phyloP scores from a whole-genome alignment of 2,329 filamentous ascomycete genomes.

The Rhynchosporium graminicola region DNA sequence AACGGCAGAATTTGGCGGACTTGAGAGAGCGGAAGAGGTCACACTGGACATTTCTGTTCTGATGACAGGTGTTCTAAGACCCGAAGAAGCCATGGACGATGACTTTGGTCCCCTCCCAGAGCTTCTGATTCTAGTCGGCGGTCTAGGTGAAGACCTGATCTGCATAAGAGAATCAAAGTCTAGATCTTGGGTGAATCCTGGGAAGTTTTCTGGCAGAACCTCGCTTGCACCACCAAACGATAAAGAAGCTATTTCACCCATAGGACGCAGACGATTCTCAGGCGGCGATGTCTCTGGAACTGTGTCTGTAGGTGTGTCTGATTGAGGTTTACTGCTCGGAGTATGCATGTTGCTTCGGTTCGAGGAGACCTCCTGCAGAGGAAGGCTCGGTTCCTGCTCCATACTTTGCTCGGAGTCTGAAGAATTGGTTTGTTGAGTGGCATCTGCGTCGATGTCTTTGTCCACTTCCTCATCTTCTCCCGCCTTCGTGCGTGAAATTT shows the following conservation, averaged over 20 bases:
- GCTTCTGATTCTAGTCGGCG: slow-evolving; percentile 3
- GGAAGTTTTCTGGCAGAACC: slow-evolving; percentile 27
- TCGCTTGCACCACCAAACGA: slow-evolving; percentile 28
- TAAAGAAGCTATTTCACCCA: slow-evolving; percentile 35
- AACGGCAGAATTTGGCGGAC: slow-evolving; percentile 2
- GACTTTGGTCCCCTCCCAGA: background rate
- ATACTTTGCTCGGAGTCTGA: background rate
- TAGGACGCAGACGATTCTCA: slow-evolving; percentile 27
- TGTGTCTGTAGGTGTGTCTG: slow-evolving; percentile 23
- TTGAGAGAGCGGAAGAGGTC: slow-evolving; percentile 4
- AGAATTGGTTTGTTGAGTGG: slow-evolving; percentile 7
- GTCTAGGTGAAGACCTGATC: slow-evolving; percentile 14
- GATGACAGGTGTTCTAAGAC: background rate
- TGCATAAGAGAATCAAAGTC: slow-evolving; percentile 31
- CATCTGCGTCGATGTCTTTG: background rate
- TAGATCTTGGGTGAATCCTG: slow-evolving; percentile 37
- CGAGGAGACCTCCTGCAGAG: slow-evolving; percentile 25
- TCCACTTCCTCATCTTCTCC: background rate
- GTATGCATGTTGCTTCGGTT: slow-evolving; percentile 21
- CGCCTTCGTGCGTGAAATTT: background rate
- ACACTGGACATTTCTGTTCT: background rate
- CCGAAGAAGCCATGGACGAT: background rate
- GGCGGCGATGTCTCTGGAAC: slow-evolving; percentile 41
- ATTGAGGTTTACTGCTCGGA: slow-evolving; percentile 19
- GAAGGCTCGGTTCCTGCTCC: slow-evolving; percentile 15